Base-by-base conservation (phyloP, 2,329 filamentous ascomycete genomes). In the Sporothrix brunneoviolacea region DNA sequence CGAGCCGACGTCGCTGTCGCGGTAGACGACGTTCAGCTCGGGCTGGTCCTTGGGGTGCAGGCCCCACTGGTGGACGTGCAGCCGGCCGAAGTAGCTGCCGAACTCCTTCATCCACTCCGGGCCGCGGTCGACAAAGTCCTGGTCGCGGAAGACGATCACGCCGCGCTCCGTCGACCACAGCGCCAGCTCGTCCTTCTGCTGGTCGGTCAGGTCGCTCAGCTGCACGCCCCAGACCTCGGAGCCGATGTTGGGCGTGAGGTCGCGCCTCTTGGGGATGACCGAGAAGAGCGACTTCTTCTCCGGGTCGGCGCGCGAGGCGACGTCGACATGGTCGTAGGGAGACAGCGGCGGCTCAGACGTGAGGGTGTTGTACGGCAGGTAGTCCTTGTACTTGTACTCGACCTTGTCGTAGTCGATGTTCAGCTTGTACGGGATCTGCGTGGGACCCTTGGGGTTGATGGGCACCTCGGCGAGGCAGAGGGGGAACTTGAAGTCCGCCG, bases 11-110 rank as follows among this genome's bases (percentile, higher is more conserved):
- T 80, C 80, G 73, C 50, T 82, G 73, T 50, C 84, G 80, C 84
- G 76, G 64, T 87, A 83, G 8, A 88, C 84, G 4, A 88, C 73
- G 62, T 88, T 84, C 32, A 88, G 69, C 61, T 86, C 79, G 0
- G 84, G 84, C 62, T 77, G 77, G 15, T 80, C n/a, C 82, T 54
- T 77, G 84, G 15, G 83, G 8, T 36, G 33, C 33, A 36, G 8
- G 33, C 33, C 33, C 33, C 33, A 36, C 33, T 36, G 84, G 60
- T 88, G 84, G 50, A 88, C 84, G 66, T 88, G 84, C 60, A 86
- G 88, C 43, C 61, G 59, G 39, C 64, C 64, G 43, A 66, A 66
- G 28, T 69, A 66, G 12, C 52, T 54, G 4, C 58, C 65, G 51
- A 68, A 67, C 15, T 63, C 63, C 52, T 68, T 66, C 49, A 67